Conservation (phyloP, 1,284 basidiomycete genomes). For the Ceratobasidium sp. region DNA sequence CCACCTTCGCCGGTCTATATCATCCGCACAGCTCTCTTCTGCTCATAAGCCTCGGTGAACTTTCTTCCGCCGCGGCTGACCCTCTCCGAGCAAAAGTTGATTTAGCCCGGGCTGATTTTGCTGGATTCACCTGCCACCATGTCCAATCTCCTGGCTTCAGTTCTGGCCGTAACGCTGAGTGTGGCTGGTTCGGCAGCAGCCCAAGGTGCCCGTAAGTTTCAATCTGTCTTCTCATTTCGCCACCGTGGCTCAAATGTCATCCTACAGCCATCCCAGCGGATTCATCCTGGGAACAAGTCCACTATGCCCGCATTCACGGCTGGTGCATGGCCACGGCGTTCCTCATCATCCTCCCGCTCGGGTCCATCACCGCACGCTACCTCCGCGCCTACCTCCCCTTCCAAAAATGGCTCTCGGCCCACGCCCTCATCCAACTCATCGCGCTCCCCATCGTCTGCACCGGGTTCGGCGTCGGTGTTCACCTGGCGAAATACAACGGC, state of each 20-base stretch:
- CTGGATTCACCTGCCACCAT: constrained; percentile 6
- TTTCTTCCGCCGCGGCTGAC: neutral
- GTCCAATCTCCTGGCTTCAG: neutral
- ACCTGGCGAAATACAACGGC: constrained; percentile 38
- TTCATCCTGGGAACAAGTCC: constrained; percentile 43
- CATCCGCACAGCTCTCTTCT: neutral
- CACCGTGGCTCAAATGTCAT: neutral
- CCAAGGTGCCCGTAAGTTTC: constrained; percentile 40
- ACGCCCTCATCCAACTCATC: constrained; percentile 32
- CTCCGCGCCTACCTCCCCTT: constrained; percentile 38
- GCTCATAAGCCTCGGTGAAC: neutral
- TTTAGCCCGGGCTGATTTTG: too few relatives aligned
- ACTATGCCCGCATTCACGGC: constrained; percentile 36
- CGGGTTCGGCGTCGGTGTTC: constrained; percentile 38
- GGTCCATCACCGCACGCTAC: constrained; percentile 33
- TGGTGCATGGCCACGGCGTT: constrained; percentile 40
- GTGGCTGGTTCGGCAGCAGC: constrained; percentile 12
- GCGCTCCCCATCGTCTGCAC: constrained; percentile 24
- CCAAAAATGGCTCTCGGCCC: constrained; percentile 33
- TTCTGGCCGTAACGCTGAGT: constrained; percentile 2
- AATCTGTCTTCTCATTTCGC: neutral
- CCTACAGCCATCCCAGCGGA: constrained; percentile 22
- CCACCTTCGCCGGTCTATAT: neutral
- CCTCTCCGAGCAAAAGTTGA: constrained; percentile 5
- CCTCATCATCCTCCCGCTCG: constrained; percentile 36